phyloP scores from a whole-genome alignment of 106 monocot species.

The Apostasia ramifera region DNA sequence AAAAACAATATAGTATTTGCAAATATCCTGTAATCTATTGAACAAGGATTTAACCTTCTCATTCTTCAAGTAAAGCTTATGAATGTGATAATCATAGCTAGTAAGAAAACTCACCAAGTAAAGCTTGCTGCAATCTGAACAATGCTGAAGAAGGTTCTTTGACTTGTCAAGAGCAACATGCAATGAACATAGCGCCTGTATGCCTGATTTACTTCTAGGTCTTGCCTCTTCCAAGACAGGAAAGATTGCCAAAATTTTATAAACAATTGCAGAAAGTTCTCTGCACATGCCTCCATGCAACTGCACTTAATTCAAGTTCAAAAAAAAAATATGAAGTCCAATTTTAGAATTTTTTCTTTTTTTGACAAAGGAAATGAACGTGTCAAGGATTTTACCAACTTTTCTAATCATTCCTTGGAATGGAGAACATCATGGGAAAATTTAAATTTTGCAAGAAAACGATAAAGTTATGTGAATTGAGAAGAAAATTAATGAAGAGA shows the following conservation, averaged over 20 bases:
- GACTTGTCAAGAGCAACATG: conserved; percentile 66
- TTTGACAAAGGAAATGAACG: too few species aligned
- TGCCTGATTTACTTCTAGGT: conserved; percentile 75
- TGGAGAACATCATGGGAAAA: background rate
- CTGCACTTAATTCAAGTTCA: conserved; percentile 27
- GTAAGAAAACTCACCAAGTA: conserved; percentile 53
- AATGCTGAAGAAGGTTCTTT: conserved; percentile 74
- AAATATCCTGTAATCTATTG: too few species aligned
- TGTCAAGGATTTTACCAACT: too few species aligned
- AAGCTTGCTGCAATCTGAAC: conserved; percentile 87
- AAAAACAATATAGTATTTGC: too few species aligned
- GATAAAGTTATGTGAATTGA: background rate
- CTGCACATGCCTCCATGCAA: conserved; percentile 76
- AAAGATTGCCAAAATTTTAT: conserved; percentile 56
- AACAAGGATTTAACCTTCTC: too few species aligned
- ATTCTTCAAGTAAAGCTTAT: too few species aligned
- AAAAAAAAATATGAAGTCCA: background rate
- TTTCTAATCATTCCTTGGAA: background rate
- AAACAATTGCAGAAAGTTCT: conserved; percentile 44
- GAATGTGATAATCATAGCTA: too few species aligned
- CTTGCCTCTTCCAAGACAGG: conserved; percentile 59
- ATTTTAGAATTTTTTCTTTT: background rate
- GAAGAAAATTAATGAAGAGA: too few species aligned
- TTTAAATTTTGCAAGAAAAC: background rate
- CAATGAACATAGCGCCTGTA: conserved; percentile 70